phyloP scores from a whole-genome alignment of 257 asterid genomes.

The Euphrasia confusa region DNA sequence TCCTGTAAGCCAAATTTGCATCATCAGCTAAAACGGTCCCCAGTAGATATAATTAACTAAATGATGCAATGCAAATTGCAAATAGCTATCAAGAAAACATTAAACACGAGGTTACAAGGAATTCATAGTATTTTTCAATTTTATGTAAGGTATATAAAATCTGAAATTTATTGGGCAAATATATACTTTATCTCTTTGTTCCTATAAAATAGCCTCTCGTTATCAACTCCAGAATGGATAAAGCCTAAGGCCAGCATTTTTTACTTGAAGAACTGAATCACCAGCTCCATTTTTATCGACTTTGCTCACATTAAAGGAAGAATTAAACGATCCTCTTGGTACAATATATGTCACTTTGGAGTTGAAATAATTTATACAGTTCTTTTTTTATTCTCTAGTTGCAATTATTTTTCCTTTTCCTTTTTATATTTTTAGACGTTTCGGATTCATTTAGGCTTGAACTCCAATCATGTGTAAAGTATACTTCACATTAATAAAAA shows the following conservation, averaged over 20 bases:
- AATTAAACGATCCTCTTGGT: neutral
- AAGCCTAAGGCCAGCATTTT: too few relatives aligned
- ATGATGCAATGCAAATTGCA: neutral
- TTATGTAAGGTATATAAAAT: too few relatives aligned
- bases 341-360: too few relatives aligned
- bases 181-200: too few relatives aligned
- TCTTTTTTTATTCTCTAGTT: neutral
- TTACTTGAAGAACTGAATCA: neutral
- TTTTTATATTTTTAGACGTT: neutral
- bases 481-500: neutral
- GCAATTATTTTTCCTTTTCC: neutral
- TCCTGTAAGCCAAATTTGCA: constrained; percentile 45
- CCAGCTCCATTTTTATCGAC: too few relatives aligned
- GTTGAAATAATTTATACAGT: too few relatives aligned
- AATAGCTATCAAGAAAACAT: neutral
- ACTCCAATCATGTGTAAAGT: too few relatives aligned
- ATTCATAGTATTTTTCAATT: neutral
- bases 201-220: too few relatives aligned
- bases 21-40: neutral
- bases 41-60: neutral
- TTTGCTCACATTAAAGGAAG: neutral
- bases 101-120: neutral
- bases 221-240: too few relatives aligned
- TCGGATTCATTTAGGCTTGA: neutral
- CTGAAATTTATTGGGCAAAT: too few relatives aligned